Evolutionary conservation across 73 alveolate genomes (phyloP), one percentile per base, ranked within the genome.

Genomic region (Symbiodinium natans): DNA sequence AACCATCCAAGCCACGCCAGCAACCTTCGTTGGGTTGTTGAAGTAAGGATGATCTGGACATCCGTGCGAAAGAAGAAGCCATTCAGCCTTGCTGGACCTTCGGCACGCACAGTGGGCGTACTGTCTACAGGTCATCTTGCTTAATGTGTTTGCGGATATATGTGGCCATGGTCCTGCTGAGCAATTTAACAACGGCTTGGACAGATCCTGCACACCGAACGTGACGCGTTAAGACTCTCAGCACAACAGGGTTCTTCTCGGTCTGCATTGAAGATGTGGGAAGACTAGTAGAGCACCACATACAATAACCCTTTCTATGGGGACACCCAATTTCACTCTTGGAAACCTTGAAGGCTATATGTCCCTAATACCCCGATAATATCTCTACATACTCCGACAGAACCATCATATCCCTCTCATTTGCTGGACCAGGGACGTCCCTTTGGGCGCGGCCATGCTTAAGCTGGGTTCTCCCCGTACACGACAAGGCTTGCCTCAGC

Each of bases 41-140:
- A 88, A 88, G 71, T 88, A 88, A 4, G 95, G 95, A 39, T 88
- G 95, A 71, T 88, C 95, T 59, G 95, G 95, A 39, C 95, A 88
- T 21, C 95, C 95, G 34, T 88, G 84, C 11, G 95, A 56, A 10
- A 25, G 68, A 54, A 88, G 71, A 54, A 59, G 68, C 95, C 95
- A 88, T 52, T 52, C 71, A 15, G n/a, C 71, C 71, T 52, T 52
- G 71, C 71, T 52, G 71, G 71, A 52, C 71, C 71, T 52, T 52
- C 71, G 15, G 71, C 71, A 52, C 27, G 23, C 71, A 15, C 71
- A 52, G 29, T 13, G 31, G 71, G 23, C 71, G 25, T 29, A 52
- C 31, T 52, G 71, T 0, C 5, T 52, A 52, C 31, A 52, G 71
- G 71, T 52, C 71, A 13, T 52, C 31, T 52, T 52, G 71, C 71